phyloP scores from a whole-genome alignment of 106 monocot genomes.

The Posidonia australis region DNA sequence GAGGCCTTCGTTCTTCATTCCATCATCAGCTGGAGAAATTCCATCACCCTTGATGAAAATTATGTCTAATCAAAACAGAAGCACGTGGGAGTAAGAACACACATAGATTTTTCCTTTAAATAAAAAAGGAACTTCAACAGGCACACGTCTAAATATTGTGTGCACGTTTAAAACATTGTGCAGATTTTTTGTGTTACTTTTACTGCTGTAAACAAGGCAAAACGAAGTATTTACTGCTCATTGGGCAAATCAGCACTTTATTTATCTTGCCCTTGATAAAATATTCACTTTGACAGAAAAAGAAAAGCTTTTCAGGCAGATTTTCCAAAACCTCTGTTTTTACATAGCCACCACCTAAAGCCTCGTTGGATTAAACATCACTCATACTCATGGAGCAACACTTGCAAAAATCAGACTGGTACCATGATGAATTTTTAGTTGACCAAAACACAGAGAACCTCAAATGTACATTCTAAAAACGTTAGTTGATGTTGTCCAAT shows the following conservation, averaged over 20 bases:
- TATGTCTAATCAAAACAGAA: slow-evolving; percentile 38
- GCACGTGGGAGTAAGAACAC: not conserved
- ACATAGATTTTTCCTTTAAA: not conserved
- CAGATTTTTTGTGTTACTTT: not conserved
- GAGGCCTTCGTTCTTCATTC: slow-evolving; percentile 23
- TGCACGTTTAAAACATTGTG: too few species aligned
- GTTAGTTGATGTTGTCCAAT: too few species aligned
- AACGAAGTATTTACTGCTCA: not conserved
- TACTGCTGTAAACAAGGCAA: not conserved
- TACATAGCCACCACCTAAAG: too few species aligned
- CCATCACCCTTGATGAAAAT: slow-evolving; percentile 52
- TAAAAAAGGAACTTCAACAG: not conserved
- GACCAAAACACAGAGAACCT: too few species aligned
- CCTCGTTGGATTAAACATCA: too few species aligned
- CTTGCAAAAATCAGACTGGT: too few species aligned
- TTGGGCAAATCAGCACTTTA: not conserved
- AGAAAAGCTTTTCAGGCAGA: too few species aligned
- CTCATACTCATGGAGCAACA: too few species aligned
- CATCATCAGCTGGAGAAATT: slow-evolving; percentile 25
- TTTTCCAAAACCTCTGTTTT: too few species aligned
- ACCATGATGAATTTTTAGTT: too few species aligned
- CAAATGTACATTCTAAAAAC: too few species aligned
- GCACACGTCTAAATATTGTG: too few species aligned
- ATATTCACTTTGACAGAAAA: not conserved
- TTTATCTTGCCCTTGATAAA: not conserved